Base-by-base conservation (phyloP, 2,329 filamentous ascomycete genomes). In the Lecanicillium sp. region DNA sequence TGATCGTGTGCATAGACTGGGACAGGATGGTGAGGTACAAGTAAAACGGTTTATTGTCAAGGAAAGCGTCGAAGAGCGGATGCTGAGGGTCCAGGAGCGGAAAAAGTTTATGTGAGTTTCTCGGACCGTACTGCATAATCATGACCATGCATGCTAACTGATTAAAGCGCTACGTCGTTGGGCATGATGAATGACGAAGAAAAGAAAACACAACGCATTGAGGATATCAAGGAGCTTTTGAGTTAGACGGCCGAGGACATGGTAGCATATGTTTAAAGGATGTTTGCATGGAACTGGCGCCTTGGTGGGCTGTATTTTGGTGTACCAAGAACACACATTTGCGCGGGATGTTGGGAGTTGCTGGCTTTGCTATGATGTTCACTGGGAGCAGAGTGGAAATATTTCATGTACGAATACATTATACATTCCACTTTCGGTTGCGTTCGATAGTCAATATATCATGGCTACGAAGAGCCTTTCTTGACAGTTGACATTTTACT, bases 101-200 rank as follows among this genome's bases (percentile, higher is more conserved):
- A 98, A 98, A 70, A 97, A 89, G 69, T 94, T 94, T 51, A 86
- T 94, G 82, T 88, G 57, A 80, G 84, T 81, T 40, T 29, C 22
- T 6, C 22, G 6, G 22, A n/a, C n/a, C n/a, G n/a, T n/a, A n/a
- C n/a, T n/a, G n/a, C n/a, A n/a, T n/a, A n/a, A n/a, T n/a, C n/a
- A n/a, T n/a, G n/a, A n/a, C 25, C 15, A 19, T 20, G 14, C 18
- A 20, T 47, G 29, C 49, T 57, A 38, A 57, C 48, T 44, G 42
- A 44, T 20, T 17, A 35, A 42, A 94, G 89, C 65, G 92, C 92
- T n/a, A 89, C 85, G 13, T 92, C 86, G 0, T 65, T 98, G 25
- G 92, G 92, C 2, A 90, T 98, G 79, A 94, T 95, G 78, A 84
- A 73, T 39, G 88, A 96, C 45, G 89, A 96, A 47, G 89, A 96